phyloP scores from a whole-genome alignment of 441 rosid species.

The Euphorbia schlechtendalii region DNA sequence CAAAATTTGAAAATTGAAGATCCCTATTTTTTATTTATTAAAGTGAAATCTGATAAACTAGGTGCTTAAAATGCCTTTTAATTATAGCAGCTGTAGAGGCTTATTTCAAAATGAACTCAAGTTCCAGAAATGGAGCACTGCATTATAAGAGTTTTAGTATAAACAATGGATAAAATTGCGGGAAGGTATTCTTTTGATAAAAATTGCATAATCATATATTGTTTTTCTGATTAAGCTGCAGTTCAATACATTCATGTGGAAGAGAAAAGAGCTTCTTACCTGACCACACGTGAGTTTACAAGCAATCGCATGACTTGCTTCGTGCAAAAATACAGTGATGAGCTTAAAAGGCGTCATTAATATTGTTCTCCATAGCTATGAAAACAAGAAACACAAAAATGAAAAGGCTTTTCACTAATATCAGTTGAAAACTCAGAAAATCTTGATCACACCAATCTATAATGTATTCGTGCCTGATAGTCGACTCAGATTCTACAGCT shows the following conservation, averaged over 20 bases:
- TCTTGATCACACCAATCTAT: not conserved
- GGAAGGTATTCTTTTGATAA: not conserved
- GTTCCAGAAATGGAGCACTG: not conserved
- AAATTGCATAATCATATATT: not conserved
- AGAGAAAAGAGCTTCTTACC: constrained; percentile 44
- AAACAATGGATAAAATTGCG: not conserved
- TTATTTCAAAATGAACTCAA: not conserved
- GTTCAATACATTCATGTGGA: not conserved
- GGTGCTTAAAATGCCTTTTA: constrained; percentile 1
- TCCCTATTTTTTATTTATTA: not conserved
- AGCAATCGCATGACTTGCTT: constrained; percentile 92
- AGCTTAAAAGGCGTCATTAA: constrained; percentile 85
- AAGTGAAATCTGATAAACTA: not conserved
- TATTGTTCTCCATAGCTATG: constrained; percentile 84
- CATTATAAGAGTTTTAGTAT: not conserved
- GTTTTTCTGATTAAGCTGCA: not conserved
- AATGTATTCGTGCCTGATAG: not conserved
- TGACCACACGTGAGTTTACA: constrained; percentile 92
- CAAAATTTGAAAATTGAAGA: constrained; percentile 2
- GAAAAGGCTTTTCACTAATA: not conserved
- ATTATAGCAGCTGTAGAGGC: not conserved
- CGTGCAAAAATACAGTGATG: constrained; percentile 85
- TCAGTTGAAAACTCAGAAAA: constrained; percentile 7
- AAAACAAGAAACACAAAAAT: constrained; percentile 3
- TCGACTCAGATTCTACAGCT: not conserved